Evolutionary conservation across 306 rosid genomes (phyloP), one percentile per base, ranked within the genome.

Genomic region (Oxytropis ochrocephala): DNA sequence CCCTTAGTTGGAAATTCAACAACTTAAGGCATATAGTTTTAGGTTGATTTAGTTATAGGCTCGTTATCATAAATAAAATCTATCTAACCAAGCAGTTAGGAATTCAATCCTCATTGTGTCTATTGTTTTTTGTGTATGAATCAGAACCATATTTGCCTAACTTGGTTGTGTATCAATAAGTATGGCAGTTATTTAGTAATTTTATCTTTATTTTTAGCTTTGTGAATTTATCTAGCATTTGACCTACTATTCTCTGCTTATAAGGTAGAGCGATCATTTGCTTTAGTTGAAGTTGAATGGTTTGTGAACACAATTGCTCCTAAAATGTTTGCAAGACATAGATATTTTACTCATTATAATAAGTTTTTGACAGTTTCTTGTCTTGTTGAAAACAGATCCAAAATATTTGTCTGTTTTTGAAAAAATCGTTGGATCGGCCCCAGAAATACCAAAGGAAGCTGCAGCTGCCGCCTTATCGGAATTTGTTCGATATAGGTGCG

Each of bases 391-490:
- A 74, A 27, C 42, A 92, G 98, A 89, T 92, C 63, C 88, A 90
- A 88, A 84, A 75, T 74, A 90, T 92, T 76, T 90, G 96, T 78
- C 79, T 80, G 78, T 76, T 83, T 80, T 84, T 92, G 68, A 83
- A 88, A 76, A 86, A 69, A 69, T 90, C 96, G 24, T 77, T 92
- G 81, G 79, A 79, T 75, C 88, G 89, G 73, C 88, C 79, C 44
- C 96, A 89, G 76, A 90, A 79, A 90, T 75, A 80, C 81, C 98
- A 88, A 73, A 81, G 91, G 96, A 92, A 90, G 96, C 98, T 81
- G 91, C 96, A 13, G 95, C 93, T 56, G 98, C 98, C 21, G 96
- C 98, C 60, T 79, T 90, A 75, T 92, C 98, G 38, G 98, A 92
- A 85, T 92, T 92, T 80, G 89, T 90, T 72, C 89, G 86, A 19